phyloP scores from a whole-genome alignment of 306 rosid species.

The Pyrus pyrifolia region DNA sequence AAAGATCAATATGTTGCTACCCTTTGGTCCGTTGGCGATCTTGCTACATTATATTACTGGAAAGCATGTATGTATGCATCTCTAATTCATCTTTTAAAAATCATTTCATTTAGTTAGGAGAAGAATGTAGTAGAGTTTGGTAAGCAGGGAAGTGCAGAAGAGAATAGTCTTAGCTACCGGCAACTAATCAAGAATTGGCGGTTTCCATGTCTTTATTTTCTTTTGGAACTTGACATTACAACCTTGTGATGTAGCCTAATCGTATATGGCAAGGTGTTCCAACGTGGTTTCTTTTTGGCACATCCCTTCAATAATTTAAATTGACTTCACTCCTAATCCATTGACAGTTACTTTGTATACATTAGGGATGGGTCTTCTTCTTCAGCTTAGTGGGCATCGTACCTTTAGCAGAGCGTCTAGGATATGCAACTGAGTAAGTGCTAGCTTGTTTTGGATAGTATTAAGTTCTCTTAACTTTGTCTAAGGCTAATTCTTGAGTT shows the following conservation, averaged over 20 bases:
- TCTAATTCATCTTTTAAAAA: not conserved
- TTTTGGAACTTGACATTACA: not conserved
- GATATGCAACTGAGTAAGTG: constrained; percentile 79
- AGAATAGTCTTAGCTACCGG: not conserved
- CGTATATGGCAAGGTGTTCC: not conserved
- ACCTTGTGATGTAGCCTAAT: not conserved
- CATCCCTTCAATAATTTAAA: not conserved
- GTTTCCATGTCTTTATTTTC: not conserved
- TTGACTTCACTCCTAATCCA: constrained; percentile 10
- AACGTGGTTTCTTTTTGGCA: not conserved
- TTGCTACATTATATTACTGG: constrained; percentile 50
- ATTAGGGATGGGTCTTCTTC: constrained; percentile 82
- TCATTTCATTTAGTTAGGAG: not conserved
- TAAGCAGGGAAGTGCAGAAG: not conserved
- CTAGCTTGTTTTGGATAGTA: not conserved
- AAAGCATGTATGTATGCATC: constrained; percentile 51
- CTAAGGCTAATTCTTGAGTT: constrained; percentile 9
- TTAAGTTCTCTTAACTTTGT: not conserved
- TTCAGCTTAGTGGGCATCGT: constrained; percentile 71
- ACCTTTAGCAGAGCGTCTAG: constrained; percentile 88
- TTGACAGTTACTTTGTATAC: constrained; percentile 23
- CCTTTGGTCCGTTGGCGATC: constrained; percentile 81
- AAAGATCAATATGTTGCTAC: constrained; percentile 70
- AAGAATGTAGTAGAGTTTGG: not conserved
- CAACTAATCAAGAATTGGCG: not conserved